Evolutionary conservation across 768 basidiomycete genomes (phyloP).

Genomic region (Candolleomyces aberdarensis): DNA sequence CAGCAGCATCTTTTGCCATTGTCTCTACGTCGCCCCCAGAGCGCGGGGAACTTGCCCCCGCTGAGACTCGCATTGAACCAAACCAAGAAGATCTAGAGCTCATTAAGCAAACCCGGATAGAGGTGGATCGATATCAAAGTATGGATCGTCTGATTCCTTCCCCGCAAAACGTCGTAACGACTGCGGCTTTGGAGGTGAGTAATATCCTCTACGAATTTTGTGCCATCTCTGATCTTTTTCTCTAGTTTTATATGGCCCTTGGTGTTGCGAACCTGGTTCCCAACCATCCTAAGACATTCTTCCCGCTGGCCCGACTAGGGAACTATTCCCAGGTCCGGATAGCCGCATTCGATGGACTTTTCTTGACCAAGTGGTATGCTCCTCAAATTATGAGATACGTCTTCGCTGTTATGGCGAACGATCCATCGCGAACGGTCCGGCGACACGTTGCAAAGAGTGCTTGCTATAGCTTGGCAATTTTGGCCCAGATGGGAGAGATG

Average conservation of each 20-base stretch:
- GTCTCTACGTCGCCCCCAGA: constrained; percentile 78
- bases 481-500: constrained; percentile 91
- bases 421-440: constrained; percentile 77
- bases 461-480: constrained; percentile 81
- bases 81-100: constrained; percentile 67
- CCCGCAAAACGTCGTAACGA: constrained; percentile 88
- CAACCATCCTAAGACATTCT: constrained; percentile 73
- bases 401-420: constrained; percentile 80
- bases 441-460: constrained; percentile 85
- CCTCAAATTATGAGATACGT: constrained; percentile 85
- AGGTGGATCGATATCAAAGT: constrained; percentile 88
- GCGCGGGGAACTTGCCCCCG: constrained; percentile 70
- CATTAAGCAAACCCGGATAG: constrained; percentile 69
- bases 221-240: not conserved
- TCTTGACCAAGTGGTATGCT: constrained; percentile 86
- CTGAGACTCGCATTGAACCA: constrained; percentile 63
- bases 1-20: constrained; percentile 75
- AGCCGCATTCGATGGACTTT: constrained; percentile 91
- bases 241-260: constrained; percentile 76
- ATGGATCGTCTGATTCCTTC: constrained; percentile 96
- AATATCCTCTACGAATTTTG: not conserved
- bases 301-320: constrained; percentile 90
- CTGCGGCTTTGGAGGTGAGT: constrained; percentile 85
- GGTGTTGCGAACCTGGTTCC: constrained; percentile 76
- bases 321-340: constrained; percentile 90